These are phyloP conservation scores for Lepiota subincarnata DNA, from an alignment of 768 basidiomycete species.

Conservation along the genomic window DNA sequence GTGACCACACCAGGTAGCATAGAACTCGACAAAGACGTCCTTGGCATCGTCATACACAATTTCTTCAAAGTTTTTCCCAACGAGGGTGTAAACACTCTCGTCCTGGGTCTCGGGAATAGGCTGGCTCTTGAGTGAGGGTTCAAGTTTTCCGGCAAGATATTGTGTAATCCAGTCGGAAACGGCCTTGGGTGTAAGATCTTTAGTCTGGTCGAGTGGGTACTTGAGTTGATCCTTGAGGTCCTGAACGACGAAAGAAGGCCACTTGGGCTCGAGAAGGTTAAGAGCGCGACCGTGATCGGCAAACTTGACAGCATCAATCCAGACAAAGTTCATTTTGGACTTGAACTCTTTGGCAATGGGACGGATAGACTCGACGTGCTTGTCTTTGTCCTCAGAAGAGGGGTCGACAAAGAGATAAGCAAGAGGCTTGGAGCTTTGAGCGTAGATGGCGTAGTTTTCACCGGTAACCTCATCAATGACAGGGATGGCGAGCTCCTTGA, in stretches of 20 bases:
- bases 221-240: slow-evolving; percentile 80
- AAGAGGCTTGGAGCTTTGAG: slow-evolving; percentile 76
- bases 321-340: slow-evolving; percentile 93
- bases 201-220: slow-evolving; percentile 76
- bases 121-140: slow-evolving; percentile 86
- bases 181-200: slow-evolving; percentile 52
- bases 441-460: slow-evolving; percentile 90
- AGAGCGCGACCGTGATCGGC: slow-evolving; percentile 94
- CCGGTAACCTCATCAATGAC: slow-evolving; percentile 88
- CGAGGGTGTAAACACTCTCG: slow-evolving; percentile 77
- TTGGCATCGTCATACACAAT: slow-evolving; percentile 83
- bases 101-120: slow-evolving; percentile 81
- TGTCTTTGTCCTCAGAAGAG: slow-evolving; percentile 56
- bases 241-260: slow-evolving; percentile 95
- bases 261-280: slow-evolving; percentile 79
- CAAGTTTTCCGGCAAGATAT: slow-evolving; percentile 68
- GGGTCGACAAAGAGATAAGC: slow-evolving; percentile 96
- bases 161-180: slow-evolving; percentile 57
- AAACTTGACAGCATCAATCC: slow-evolving; percentile 95
- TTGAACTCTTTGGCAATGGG: slow-evolving; percentile 80
- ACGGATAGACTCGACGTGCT: slow-evolving; percentile 61
- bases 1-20: slow-evolving; percentile 95
- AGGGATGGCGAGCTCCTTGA: slow-evolving; percentile 81
- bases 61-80: slow-evolving; percentile 86
- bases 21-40: slow-evolving; percentile 97